A percentile compares a stretch with the other conserved stretches of the same genome.
These are phyloP conservation scores for Vigna hirtella DNA, from an alignment of 306 rosid genomes.

Conservation along the genomic window DNA sequence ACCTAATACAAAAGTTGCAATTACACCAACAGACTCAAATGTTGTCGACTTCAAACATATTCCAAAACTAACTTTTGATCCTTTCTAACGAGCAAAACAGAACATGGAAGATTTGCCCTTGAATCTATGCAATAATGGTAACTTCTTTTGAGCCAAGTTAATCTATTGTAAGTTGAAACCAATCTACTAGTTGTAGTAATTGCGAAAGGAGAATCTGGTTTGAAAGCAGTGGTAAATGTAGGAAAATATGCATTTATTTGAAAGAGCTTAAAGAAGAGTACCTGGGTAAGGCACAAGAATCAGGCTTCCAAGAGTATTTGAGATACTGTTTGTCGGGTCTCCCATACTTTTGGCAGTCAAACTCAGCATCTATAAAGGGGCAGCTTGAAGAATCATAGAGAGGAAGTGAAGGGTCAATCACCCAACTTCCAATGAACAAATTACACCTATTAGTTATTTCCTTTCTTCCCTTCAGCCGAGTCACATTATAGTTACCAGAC, in stretches of 20 bases:
- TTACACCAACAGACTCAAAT: too few species aligned
- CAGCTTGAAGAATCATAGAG: slow-evolving; percentile 76
- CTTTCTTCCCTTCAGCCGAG: slow-evolving; percentile 53
- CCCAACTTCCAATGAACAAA: slow-evolving; percentile 85
- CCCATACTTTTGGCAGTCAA: slow-evolving; percentile 74
- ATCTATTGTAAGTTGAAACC: too few species aligned
- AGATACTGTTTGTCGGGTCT: slow-evolving; percentile 86
- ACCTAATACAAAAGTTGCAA: slow-evolving; percentile 46
- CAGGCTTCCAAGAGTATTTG: slow-evolving; percentile 90
- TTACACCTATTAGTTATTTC: slow-evolving; percentile 60
- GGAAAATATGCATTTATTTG: neutral
- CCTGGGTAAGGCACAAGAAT: slow-evolving; percentile 81
- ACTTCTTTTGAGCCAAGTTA: too few species aligned
- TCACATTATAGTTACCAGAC: slow-evolving; percentile 45
- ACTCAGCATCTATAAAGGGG: slow-evolving; percentile 75
- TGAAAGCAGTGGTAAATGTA: too few species aligned
- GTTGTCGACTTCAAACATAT: too few species aligned
- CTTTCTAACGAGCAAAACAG: neutral
- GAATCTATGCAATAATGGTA: too few species aligned
- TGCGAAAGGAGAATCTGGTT: too few species aligned
- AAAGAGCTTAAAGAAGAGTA: slow-evolving; percentile 15
- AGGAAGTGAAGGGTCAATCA: slow-evolving; percentile 69
- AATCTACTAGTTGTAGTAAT: too few species aligned
- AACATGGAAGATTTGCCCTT: too few species aligned
- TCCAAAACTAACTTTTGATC: too few species aligned